A percentile compares a stretch with the other conserved stretches of the same genome.
Evolutionary conservation across 768 basidiomycete genomes (phyloP).

Genomic region (Trametes punicea): DNA sequence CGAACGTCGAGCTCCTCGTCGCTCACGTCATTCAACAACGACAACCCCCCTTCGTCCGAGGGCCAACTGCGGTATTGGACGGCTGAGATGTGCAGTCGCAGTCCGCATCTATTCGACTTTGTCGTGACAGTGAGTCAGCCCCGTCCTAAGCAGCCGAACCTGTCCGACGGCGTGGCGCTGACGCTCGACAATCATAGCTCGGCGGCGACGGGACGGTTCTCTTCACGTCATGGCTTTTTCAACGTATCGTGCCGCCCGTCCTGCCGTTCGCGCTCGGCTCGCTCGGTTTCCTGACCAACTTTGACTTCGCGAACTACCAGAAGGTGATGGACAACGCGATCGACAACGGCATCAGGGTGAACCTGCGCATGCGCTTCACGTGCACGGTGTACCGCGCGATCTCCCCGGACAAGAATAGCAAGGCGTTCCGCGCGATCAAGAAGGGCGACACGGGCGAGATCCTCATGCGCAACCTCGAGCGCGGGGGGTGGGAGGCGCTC

Average conservation of each 20-base stretch:
- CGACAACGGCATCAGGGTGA: slow-evolving; percentile 93
- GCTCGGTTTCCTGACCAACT: slow-evolving; percentile 95
- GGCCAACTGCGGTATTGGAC: slow-evolving; percentile 99
- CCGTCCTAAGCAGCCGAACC: background rate
- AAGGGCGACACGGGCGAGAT: slow-evolving; percentile 95
- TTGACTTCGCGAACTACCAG: slow-evolving; percentile 86
- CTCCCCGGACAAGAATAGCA: slow-evolving; percentile 62
- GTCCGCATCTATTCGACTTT: slow-evolving; percentile 94
- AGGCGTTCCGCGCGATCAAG: slow-evolving; percentile 76
- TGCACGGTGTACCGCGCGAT: slow-evolving; percentile 97
- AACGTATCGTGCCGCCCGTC: slow-evolving; percentile 97
- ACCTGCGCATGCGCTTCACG: slow-evolving; percentile 98
- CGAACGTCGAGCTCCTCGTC: slow-evolving; percentile 71
- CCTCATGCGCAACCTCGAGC: slow-evolving; percentile 89
- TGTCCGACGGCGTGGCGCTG: background rate
- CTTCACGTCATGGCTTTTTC: slow-evolving; percentile 99
- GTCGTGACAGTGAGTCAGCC: slow-evolving; percentile 80
- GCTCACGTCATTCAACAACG: slow-evolving; percentile 46
- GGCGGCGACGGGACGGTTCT: slow-evolving; percentile 98
- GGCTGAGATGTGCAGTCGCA: slow-evolving; percentile 88
- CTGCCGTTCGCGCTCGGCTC: slow-evolving; percentile 97
- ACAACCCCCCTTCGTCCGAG: slow-evolving; percentile 48
- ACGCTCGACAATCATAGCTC: slow-evolving; percentile 49
- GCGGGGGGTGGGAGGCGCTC: slow-evolving; percentile 93
- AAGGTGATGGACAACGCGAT: slow-evolving; percentile 83